Evolutionary conservation across 192 early-diverging fungal genomes (phyloP), one percentile per base, ranked within the genome.

Genomic region (Kappamyces sp.): DNA sequence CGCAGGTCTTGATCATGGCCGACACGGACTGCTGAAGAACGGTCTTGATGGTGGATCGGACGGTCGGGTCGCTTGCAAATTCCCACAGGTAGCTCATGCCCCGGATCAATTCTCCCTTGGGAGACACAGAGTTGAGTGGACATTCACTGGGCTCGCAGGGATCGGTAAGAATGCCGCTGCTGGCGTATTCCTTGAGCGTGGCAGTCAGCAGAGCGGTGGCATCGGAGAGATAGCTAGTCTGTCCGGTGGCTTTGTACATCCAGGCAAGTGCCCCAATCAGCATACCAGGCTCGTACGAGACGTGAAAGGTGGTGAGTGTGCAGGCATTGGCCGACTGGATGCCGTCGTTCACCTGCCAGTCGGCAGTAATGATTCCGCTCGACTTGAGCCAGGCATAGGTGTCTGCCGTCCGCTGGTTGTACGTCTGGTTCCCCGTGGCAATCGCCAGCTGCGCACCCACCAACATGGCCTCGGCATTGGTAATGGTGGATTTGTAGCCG

Each of bases 401-500:
- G 37, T 61, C 55, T 8, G 67, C 58, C 2, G 60, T 64, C 44
- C 38, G 49, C 23, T 65, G 15, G 33, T 52, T 41, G 58, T 71
- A 74, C 31, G 65, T 66, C 31, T 49, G 8, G 64, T 73, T 62
- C 5, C 49, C 49, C 2, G 71, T 78, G 15, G 66, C 32, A 34
- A 46, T 47, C 34, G 49, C 55, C 35, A 78, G 60, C 35, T 67
- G 59, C 9, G 72, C 67, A 13, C 51, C 63, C 9, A 78, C 32
- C 5, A 64, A 44, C 37, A 78, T 49, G 23, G 51, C 40, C 60
- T 78, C 50, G 13, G 47, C 63, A 64, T 78, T 71, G 5, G 76
- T 62, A 40, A 78, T 74, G 12, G 69, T 50, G 15, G 67, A 68
- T 58, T 78, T 78, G 66, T 71, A 72, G 35, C 49, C 5, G 23